Conservation (phyloP, 495 filamentous ascomycete genomes). For the Hapsidospora chrysogenum region DNA sequence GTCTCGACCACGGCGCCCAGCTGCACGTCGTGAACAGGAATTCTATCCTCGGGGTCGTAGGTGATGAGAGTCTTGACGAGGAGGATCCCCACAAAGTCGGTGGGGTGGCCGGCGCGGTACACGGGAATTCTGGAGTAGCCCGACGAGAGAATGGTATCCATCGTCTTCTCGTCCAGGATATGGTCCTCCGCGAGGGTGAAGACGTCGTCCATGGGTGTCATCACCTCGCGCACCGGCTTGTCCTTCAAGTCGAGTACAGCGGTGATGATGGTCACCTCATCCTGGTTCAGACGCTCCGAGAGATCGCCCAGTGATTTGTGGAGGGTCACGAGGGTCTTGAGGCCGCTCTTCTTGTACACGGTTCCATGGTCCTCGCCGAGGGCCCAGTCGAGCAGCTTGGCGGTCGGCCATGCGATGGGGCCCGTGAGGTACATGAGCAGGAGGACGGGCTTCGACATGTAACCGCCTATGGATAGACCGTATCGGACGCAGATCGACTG, state of each 20-base stretch:
- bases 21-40: conserved; percentile 71
- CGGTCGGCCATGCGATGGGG: conserved; percentile 76
- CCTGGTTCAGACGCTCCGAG: conserved; percentile 81
- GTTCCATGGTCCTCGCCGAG: conserved; percentile 88
- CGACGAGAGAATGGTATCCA: conserved; percentile 79
- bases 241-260: conserved; percentile 93
- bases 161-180: conserved; percentile 76
- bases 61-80: conserved; percentile 97
- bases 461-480: conserved; percentile 89
- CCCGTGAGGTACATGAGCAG: conserved; percentile 81
- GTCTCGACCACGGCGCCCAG: conserved; percentile 92
- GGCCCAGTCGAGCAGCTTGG: conserved; percentile 74
- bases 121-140: conserved; percentile 95
- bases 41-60: conserved; percentile 88
- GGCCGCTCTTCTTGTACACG: conserved; percentile 85
- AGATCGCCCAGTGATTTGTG: conserved; percentile 80
- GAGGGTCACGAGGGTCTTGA: conserved; percentile 66
- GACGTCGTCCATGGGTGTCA: conserved; percentile 96
- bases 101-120: conserved; percentile 62
- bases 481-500: conserved; percentile 95
- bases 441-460: conserved; percentile 79
- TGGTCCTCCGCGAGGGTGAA: conserved; percentile 90
- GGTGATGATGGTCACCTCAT: conserved; percentile 97
- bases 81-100: conserved; percentile 93
- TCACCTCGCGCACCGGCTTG: conserved; percentile 84